Evolutionary conservation across 108 stramenopile species (phyloP).

Genomic region (Nannochloropsis granulata): DNA sequence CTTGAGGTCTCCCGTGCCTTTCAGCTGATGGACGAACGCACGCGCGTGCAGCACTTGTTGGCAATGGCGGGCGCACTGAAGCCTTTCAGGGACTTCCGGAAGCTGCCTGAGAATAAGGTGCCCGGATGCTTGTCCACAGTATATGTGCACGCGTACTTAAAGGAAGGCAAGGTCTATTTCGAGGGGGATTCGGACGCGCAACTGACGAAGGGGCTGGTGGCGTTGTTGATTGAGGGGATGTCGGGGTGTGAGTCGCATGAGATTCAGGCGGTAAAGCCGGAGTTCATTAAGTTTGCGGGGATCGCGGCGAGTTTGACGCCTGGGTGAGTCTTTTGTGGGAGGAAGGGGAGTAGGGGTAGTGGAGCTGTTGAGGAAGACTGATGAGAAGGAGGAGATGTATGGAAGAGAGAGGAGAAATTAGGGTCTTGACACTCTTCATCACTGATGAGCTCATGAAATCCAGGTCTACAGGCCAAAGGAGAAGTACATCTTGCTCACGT

Average conservation of each 20-base stretch:
- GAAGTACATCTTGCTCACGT: too few species aligned
- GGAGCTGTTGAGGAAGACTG: too few species aligned
- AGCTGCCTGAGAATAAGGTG: conserved; percentile 33
- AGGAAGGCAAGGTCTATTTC: conserved; percentile 47
- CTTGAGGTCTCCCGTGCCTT: background rate
- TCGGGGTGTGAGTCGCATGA: conserved; percentile 28
- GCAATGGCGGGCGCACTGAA: background rate
- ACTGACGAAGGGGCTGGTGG: conserved; percentile 82
- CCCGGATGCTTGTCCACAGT: conserved; percentile 78
- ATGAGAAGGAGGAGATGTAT: too few species aligned
- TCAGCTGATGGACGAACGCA: background rate
- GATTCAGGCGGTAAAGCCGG: conserved; percentile 55
- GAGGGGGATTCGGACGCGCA: conserved; percentile 81
- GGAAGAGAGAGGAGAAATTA: too few species aligned
- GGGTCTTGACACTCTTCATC: too few species aligned
- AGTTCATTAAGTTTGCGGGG: conserved; percentile 66
- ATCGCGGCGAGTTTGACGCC: conserved; percentile 70
- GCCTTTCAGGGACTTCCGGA: background rate
- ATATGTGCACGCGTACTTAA: conserved; percentile 46
- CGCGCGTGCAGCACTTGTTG: conserved; percentile 1
- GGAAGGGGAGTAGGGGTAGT: background rate
- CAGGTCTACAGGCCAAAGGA: too few species aligned
- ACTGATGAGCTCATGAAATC: too few species aligned
- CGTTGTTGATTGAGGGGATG: conserved; percentile 59
- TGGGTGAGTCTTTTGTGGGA: conserved; percentile 11